Percentiles rank a stretch among this genome's conserved stretches.
phyloP scores from a whole-genome alignment of 345 rosid species.

The Mercurialis annua region DNA sequence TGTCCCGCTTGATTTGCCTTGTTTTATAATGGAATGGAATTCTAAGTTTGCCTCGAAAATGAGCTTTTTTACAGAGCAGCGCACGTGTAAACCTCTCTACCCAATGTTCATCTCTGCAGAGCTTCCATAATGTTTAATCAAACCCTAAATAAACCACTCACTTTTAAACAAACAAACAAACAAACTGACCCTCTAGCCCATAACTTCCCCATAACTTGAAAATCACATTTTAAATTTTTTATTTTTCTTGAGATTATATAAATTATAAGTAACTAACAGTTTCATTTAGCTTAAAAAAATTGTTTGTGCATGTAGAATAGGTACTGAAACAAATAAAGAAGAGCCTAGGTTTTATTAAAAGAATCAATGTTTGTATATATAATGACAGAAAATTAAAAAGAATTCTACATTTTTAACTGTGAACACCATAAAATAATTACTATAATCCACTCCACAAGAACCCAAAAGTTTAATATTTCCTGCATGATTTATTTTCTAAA shows the following conservation, averaged over 20 bases:
- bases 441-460: neutral
- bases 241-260: neutral
- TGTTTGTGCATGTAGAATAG: neutral
- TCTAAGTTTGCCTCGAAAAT: constrained; percentile 51
- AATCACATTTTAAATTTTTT: constrained; percentile 13
- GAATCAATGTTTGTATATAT: no score
- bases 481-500: neutral
- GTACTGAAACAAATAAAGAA: neutral
- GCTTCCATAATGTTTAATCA: constrained; percentile 23
- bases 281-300: neutral
- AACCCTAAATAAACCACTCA: constrained; percentile 33
- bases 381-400: neutral
- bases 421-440: neutral
- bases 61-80: constrained; percentile 45
- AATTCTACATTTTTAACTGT: neutral
- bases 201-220: constrained; percentile 8
- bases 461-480: neutral
- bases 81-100: constrained; percentile 57
- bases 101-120: constrained; percentile 41
- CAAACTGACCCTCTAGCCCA: constrained; percentile 22
- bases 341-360: no score
- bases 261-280: no score
- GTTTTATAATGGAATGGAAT: constrained; percentile 17
- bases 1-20: constrained; percentile 21
- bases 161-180: neutral